Evolutionary conservation across 1,139 yeast species (phyloP), one percentile per base, ranked within the genome.

Genomic region (Hemisphaericaspora lyxosophila): DNA sequence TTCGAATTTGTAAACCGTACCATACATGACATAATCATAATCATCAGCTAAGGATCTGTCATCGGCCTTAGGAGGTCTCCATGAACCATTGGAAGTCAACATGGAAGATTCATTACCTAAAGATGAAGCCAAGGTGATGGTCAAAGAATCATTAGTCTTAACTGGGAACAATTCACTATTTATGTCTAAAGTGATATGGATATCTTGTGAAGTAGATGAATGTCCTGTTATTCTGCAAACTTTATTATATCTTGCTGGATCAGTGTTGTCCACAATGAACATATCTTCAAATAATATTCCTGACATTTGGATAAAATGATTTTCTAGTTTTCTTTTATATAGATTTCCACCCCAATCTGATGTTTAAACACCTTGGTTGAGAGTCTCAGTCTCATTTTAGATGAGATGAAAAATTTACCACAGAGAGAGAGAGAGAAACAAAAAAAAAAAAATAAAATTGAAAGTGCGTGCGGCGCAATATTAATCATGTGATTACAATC

Each of bases 11-110:
- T 94, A 94, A 34, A 94, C 95, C 12, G 97, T 90, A 42, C 99
- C 99, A 62, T 90, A 84, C 97, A 92, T 92, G 51, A 92, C 97
- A 55, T 94, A 94, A 60, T 94, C 98, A 66, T 89, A 92, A 57
- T 92, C 97, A 59, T 92, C 97, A 44, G 97, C 96, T 56, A 92
- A 73, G 2, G 94, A 79, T 53, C 84, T 76, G 51, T 89, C 96
- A 42, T 82, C 86, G 11, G 85, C 75, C 61, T 78, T 85, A 31
- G 96, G 95, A 3, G 92, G 90, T 68, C 97, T 82, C 97, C 97
- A 92, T 13, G 88, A 81, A 26, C 87, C 83, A 47, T 80, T 79
- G 33, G 83, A 72, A 13, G 83, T 70, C 40, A 75, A 57, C 65
- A 65, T 74, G 16, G 78, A 69, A 8, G 73, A 64, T 35, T 75